Conservation (phyloP, 805 yeast species). For the Hemisphaericaspora nanyangensis region DNA sequence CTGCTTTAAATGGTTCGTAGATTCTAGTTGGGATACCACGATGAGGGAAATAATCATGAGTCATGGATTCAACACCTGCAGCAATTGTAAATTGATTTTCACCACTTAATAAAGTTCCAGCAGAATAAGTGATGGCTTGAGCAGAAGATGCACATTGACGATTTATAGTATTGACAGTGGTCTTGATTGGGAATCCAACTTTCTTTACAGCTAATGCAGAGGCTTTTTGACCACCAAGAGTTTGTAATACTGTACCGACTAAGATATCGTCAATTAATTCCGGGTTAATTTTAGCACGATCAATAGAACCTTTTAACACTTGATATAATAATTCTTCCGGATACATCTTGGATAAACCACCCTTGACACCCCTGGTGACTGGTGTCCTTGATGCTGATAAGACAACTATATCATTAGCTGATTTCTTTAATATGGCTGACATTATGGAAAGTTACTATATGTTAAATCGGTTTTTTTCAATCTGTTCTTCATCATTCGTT, state of each 20-base stretch:
- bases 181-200: conserved; percentile 28
- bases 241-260: conserved; percentile 35
- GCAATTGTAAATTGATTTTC: conserved; percentile 31
- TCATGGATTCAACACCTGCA: conserved; percentile 44
- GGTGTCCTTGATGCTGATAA: conserved; percentile 34
- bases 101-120: conserved; percentile 26
- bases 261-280: conserved; percentile 29
- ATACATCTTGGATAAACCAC: conserved; percentile 30
- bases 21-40: conserved; percentile 34
- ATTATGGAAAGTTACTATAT: too few relatives aligned
- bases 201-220: conserved; percentile 31
- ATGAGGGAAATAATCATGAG: conserved; percentile 37
- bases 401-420: conserved; percentile 30
- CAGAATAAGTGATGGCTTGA: conserved; percentile 31
- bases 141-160: conserved; percentile 40
- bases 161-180: conserved; percentile 33
- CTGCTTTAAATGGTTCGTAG: conserved; percentile 15
- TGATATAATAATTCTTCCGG: conserved; percentile 33
- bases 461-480: too few relatives aligned
- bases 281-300: conserved; percentile 19
- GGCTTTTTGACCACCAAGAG: conserved; percentile 36
- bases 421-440: conserved; percentile 18
- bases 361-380: conserved; percentile 31
- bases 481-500: too few relatives aligned
- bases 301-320: conserved; percentile 25